Evolutionary conservation across 306 rosid genomes (phyloP), one percentile per base, ranked within the genome.

Genomic region (Lathyrus tuberosus): DNA sequence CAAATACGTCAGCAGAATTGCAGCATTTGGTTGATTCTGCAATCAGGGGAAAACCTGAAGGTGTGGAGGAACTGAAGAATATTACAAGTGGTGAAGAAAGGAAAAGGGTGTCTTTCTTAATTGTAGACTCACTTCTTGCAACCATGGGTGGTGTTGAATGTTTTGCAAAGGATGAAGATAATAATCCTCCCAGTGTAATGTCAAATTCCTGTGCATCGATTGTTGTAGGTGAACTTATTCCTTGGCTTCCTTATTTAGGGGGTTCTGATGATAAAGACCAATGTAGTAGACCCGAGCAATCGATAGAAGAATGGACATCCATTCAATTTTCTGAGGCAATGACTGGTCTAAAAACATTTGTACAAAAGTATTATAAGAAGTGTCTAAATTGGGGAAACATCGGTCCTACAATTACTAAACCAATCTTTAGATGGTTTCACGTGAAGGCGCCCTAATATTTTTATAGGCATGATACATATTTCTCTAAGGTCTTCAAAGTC

Each of bases 111-210:
- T 84, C 97, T 71, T 84, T 76, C 75, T 68, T 89, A 71, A 92
- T 94, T 17, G 97, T 94, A 65, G 99, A 94, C 78, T 91, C 99
- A 12, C 97, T 94, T 67, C 90, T 94, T 80, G 95, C 96, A 37
- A 94, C 97, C 66, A 94, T 94, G 99, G 99, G 99, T 42, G 99
- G 99, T 59, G 99, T 94, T 79, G 97, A 94, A 89, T 88, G 99
- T 71, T 94, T 87, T 77, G 95, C 91, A 79, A 96, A 85, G 81
- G 95, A 91, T 53, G 99, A 81, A 79, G 95, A 86, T 67, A 79
- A 82, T 61, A 94, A 94, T 80, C 99, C 97, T 80, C 97, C 99
- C 33, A 91, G 99, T 18, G 99, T 94, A 73, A 94, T 94, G 99
- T 85, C 91, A 49, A 94, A 91, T 76, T 94, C 99, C 65, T 87